These are phyloP conservation scores for Syncephalastrum racemosum DNA, from an alignment of 371 early-diverging fungal species.

Conservation along the genomic window DNA sequence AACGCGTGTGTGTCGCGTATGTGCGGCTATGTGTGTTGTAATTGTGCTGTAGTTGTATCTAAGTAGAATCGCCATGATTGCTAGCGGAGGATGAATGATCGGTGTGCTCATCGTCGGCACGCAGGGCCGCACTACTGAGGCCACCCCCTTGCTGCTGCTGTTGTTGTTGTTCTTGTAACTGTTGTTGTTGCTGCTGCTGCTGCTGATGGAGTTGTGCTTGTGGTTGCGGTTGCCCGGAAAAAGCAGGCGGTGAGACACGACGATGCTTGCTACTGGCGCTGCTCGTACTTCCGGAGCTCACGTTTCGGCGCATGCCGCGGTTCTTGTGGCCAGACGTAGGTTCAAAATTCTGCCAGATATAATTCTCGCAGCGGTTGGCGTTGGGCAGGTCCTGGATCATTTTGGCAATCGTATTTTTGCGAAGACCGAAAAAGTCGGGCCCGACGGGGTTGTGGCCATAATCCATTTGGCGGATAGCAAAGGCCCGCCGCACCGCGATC, in stretches of 20 bases:
- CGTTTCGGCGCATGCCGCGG: conserved; percentile 22
- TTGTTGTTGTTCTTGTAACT: background rate
- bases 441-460: conserved; percentile 86
- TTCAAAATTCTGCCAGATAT: conserved; percentile 63
- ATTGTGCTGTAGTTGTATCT: background rate
- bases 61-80: background rate
- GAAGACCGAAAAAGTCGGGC: conserved; percentile 90
- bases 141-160: too few species aligned
- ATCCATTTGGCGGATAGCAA: conserved; percentile 75
- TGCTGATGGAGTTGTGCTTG: background rate
- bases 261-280: background rate
- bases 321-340: conserved; percentile 21
- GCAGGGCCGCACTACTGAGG: too few species aligned
- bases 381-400: conserved; percentile 90
- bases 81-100: background rate
- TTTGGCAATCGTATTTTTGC: conserved; percentile 85
- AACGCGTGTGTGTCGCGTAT: background rate
- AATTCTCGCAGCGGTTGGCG: conserved; percentile 74
- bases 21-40: background rate
- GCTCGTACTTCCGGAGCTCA: conserved; percentile 5
- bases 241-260: background rate
- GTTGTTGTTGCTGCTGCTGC: background rate
- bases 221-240: too few species aligned
- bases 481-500: conserved; percentile 48
- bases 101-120: background rate